Evolutionary conservation across 1,139 yeast genomes (phyloP), one percentile per base, ranked within the genome.

Genomic region (Blastobotrys illinoisensis): DNA sequence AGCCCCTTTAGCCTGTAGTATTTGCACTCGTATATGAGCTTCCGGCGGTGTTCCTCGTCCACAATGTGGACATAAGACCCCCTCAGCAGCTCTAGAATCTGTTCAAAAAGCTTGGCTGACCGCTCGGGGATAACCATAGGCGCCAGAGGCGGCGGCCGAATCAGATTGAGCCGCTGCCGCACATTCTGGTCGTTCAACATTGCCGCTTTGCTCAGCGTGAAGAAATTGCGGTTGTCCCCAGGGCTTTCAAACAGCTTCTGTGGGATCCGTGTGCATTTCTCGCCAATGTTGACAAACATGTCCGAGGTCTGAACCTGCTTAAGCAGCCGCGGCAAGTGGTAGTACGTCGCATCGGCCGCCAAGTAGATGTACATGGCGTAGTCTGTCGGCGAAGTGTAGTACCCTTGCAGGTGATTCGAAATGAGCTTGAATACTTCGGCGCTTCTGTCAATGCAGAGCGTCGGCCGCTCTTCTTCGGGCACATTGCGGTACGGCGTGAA

Each of bases 181-280:
- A 2, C 75, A 58, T 7, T 69, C 61, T 47, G 74, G 68, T 80
- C 77, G 58, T 82, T 83, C 11, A 72, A 70, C 57, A 82, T 74
- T 44, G 81, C 64, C 6, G 81, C 70, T 50, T 80, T 79, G 6
- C 85, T 79, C 20, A 88, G 72, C 13, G 88, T 79, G 70, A 90
- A 87, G 68, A 78, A 88, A 68, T 90, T 90, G 5, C 95, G 95
- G 49, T 71, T 67, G 67, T 90, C 88, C 0, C 96, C 96, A 2
- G 80, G 76, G 6, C 74, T 67, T 3, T 69, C 64, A 51, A 89
- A 72, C 18, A 88, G 61, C 19, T 71, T 73, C 57, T 78, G 77
- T 0, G 90, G 79, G 1, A 90, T 73, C 58, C 78, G 79, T 68
- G 88, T 86, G 19, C 81, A 72, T 50, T 71, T 68, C 24, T 80